Evolutionary conservation across 108 stramenopile genomes (phyloP).

Genomic region (Skeletonema potamos): DNA sequence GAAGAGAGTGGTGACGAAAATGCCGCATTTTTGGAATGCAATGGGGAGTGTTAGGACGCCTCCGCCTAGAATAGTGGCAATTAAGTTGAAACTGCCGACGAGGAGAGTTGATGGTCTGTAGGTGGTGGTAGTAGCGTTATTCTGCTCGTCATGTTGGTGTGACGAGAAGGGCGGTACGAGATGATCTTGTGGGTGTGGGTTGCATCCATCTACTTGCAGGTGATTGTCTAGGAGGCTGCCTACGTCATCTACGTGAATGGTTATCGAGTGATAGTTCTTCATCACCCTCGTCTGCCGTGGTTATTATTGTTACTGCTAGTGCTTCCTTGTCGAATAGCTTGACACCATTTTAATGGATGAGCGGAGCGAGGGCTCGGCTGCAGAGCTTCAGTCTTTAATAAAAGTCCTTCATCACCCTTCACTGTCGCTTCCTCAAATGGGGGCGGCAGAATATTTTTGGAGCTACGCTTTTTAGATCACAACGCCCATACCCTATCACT

Average conservation of each 20-base stretch:
- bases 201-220: not conserved
- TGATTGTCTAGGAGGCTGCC: not conserved
- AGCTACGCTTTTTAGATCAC: no score
- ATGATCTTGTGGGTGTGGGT: constrained; percentile 31
- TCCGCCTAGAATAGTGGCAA: constrained; percentile 74
- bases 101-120: constrained; percentile 53
- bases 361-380: no score
- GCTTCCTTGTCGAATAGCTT: no score
- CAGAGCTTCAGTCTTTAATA: no score
- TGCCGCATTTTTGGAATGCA: constrained; percentile 48
- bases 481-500: no score
- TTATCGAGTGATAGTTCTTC: not conserved
- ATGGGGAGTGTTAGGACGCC: constrained; percentile 61
- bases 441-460: no score
- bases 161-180: constrained; percentile 26
- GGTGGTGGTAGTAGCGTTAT: not conserved
- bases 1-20: constrained; percentile 43
- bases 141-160: not conserved
- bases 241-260: not conserved
- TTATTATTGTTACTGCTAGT: no score
- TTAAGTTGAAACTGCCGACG: constrained; percentile 76
- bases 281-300: not conserved
- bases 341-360: no score
- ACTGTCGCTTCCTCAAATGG: no score
- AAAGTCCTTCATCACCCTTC: no score